phyloP scores from a whole-genome alignment of 371 early-diverging fungal species.

The Sporodiniella umbellata region DNA sequence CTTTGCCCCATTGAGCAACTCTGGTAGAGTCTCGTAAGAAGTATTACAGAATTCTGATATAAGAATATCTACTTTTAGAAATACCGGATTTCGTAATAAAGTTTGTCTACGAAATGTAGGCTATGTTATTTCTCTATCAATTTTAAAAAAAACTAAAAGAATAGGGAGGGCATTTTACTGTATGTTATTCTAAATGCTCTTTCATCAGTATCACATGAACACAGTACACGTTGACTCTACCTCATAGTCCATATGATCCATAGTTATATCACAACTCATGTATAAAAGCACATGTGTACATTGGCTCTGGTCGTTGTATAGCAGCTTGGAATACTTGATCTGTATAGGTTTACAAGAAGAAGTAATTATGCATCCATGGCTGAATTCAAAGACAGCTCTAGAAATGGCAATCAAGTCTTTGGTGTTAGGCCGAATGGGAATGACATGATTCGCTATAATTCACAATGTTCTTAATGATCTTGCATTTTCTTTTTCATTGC shows the following conservation, averaged over 20 bases:
- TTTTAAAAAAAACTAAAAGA: too few relatives aligned
- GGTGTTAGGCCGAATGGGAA: background rate
- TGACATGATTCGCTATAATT: background rate
- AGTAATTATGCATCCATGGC: background rate
- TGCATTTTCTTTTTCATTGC: too few relatives aligned
- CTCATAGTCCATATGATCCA: too few relatives aligned
- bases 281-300: constrained; percentile 21
- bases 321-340: constrained; percentile 7
- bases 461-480: too few relatives aligned
- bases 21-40: background rate
- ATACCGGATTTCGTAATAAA: too few relatives aligned
- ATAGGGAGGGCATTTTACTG: background rate
- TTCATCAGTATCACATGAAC: background rate
- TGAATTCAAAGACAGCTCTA: background rate
- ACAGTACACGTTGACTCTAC: too few relatives aligned
- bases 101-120: too few relatives aligned
- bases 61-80: constrained; percentile 6
- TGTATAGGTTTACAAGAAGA: background rate
- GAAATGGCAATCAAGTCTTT: background rate
- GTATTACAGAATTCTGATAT: constrained; percentile 18
- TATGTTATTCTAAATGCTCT: background rate
- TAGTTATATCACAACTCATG: constrained; percentile 6
- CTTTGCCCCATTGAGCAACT: too few relatives aligned
- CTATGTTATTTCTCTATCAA: background rate
- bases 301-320: constrained; percentile 14